Evolutionary conservation across 2,329 filamentous ascomycete species (phyloP).

Genomic region (Erysiphe pisi): DNA sequence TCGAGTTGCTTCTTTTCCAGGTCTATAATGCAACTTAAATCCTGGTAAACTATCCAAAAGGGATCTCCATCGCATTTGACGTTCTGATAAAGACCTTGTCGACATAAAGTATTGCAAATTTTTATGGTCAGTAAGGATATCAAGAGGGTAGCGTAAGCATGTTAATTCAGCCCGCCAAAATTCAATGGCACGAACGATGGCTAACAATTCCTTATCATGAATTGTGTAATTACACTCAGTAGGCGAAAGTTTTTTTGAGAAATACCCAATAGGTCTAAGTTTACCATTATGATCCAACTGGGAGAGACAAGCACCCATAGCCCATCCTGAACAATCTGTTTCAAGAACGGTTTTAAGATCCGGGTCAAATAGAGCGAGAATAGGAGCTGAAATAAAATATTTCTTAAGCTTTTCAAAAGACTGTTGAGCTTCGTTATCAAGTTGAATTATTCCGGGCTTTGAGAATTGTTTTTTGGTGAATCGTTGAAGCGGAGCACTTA

Average conservation of each 20-base stretch:
- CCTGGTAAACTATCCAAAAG: not conserved
- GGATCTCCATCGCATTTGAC: not conserved
- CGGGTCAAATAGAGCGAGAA: not conserved
- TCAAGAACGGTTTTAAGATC: not conserved
- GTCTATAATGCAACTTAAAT: not conserved
- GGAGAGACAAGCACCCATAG: not conserved
- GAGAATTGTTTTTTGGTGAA: constrained; percentile 9
- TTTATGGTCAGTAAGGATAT: not conserved
- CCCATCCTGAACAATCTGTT: constrained; percentile 18
- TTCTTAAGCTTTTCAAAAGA: not conserved
- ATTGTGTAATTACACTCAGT: not conserved
- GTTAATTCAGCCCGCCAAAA: not conserved
- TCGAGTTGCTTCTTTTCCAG: not conserved
- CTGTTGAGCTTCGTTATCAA: not conserved
- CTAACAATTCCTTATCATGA: constrained; percentile 24
- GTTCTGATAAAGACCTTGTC: not conserved
- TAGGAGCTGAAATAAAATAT: not conserved
- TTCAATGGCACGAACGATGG: constrained; percentile 2
- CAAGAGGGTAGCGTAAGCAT: not conserved
- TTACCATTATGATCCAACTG: not conserved
- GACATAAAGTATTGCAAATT: not conserved
- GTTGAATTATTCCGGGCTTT: not conserved
- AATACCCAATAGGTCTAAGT: not conserved
- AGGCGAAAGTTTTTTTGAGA: constrained; percentile 7
- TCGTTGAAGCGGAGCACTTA: not conserved